phyloP scores from a whole-genome alignment of 768 basidiomycete genomes.

The Phylloporus rhodoxanthus region DNA sequence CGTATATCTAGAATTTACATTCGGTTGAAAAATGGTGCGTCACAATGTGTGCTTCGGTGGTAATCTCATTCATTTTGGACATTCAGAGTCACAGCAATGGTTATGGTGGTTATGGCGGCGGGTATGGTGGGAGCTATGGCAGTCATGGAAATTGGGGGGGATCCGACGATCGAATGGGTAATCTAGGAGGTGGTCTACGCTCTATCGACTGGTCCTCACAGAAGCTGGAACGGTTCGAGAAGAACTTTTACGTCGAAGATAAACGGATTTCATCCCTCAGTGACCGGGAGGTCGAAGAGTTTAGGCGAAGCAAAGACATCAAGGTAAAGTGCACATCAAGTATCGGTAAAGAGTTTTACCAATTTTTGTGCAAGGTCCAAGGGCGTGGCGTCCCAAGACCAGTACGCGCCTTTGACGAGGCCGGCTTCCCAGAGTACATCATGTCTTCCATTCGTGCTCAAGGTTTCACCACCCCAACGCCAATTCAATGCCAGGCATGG shows the following conservation, averaged over 20 bases:
- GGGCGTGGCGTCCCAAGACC: slow-evolving; percentile 86
- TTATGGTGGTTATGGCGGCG: slow-evolving; percentile 30
- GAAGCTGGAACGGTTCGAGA: slow-evolving; percentile 84
- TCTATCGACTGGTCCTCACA: slow-evolving; percentile 78
- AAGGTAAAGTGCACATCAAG: slow-evolving; percentile 42
- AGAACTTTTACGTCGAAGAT: slow-evolving; percentile 96
- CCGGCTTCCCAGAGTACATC: slow-evolving; percentile 94
- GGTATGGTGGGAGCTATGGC: slow-evolving; percentile 26
- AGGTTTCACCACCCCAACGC: slow-evolving; percentile 85
- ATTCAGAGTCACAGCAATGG: slow-evolving; percentile 31
- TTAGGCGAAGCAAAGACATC: slow-evolving; percentile 79
- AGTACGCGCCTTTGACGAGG: slow-evolving; percentile 87
- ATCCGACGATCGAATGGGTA: slow-evolving; percentile 63
- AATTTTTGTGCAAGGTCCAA: slow-evolving; percentile 56
- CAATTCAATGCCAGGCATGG: slow-evolving; percentile 99
- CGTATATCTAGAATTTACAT: neutral
- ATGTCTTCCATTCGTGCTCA: slow-evolving; percentile 90
- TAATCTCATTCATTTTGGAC: neutral
- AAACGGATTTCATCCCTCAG: slow-evolving; percentile 69
- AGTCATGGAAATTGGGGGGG: slow-evolving; percentile 32
- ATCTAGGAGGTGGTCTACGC: slow-evolving; percentile 76
- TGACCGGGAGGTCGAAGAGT: slow-evolving; percentile 87
- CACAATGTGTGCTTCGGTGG: neutral
- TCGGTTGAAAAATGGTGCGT: slow-evolving; percentile 19
- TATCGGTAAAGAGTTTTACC: neutral